Base-by-base conservation (phyloP, 2,329 filamentous ascomycete species). In the Aspergillus sp. region DNA sequence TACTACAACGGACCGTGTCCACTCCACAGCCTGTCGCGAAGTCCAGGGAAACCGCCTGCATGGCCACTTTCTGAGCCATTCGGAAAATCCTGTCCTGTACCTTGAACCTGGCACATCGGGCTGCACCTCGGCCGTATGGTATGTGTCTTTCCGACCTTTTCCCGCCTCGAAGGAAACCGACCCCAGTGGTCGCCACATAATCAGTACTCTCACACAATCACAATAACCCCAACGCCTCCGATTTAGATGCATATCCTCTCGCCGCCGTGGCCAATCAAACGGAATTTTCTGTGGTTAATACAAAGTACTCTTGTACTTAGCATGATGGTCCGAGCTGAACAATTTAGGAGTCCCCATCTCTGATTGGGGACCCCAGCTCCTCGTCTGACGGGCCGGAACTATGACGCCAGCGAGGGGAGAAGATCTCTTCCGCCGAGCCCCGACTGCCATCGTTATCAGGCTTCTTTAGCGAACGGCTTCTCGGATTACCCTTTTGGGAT, bases 391-490 rank as follows among this genome's bases (percentile, higher is more conserved):
- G 47, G 25, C 47, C n/a, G 47, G 47, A 49, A 50, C 47, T 50
- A 50, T 50, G 47, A 50, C 47, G 47, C 47, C 23, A 49, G 19
- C 41, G 17, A 25, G 25, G 47, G 47, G 47, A 50, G 47, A 50
- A 50, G 47, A 50, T 5, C 47, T 50, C 47, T 50, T 50, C 47
- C 47, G 47, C 47, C 47, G 7, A 32, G 15, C 23, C 41, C 47
- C 44, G 44, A 48, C 17, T 27, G 47, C 15, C 47, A 50, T 50
- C 25, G 32, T 50, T 50, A 50, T 50, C 47, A 30, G 44, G 44
- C n/a, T 49, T n/a, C 23, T 10, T 23, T 23, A n/a, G 44, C 47
- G 25, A 32, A 50, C n/a, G 8, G 8, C 47, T n/a, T 50, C 23
- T 17, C 25, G n/a, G 47, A 2, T 30, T 50, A 17, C 47, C 47